Evolutionary conservation across 805 yeast species (phyloP), one percentile per base, ranked within the genome.

Genomic region (Schwanniomyces vanrijiae): DNA sequence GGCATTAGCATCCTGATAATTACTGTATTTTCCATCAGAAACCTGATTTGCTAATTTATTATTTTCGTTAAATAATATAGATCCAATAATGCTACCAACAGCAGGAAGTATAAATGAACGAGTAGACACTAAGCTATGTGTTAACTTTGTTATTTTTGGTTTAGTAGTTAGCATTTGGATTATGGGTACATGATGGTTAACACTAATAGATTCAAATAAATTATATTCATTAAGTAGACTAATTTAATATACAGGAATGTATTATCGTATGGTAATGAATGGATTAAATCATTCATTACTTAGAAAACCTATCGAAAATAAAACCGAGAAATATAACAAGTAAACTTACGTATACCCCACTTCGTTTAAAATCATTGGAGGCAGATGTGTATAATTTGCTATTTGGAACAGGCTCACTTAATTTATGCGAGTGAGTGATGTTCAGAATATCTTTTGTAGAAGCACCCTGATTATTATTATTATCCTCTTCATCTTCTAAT

Each of bases 31-130:
- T 13, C 82, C 82, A 4, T 65, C 62, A 48, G 75, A 86, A 81
- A 86, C 78, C 46, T 79, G 64, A 51, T 82, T 76, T 1, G 90
- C 92, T 43, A 84, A 64, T 37, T 69, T 56, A 31, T 82, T 79
- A 40, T 77, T 75, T 45, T 76, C 74, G 44, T 50, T 68, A 59
- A 70, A 71, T 7, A 64, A 48, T 26, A 71, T 34, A 1, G 73
- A 61, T 1, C 70, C 68, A 11, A 66, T 33, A 19, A 54, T 43
- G 5, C 60, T 42, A 11, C 61, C 47, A 3, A 52, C 47, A 7
- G 60, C 55, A 5, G 59, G 48, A 4, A 54, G n/a, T 25, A 57
- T 35, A 25, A 58, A 49, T 6, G 14, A 29, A n/a, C 53, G 43
- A 10, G n/a, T 34, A 9, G 35, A 14, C 3, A 31, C 16, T 6